Evolutionary conservation across 805 yeast genomes (phyloP), one percentile per base, ranked within the genome.

Genomic region (Saturnispora sanitii): DNA sequence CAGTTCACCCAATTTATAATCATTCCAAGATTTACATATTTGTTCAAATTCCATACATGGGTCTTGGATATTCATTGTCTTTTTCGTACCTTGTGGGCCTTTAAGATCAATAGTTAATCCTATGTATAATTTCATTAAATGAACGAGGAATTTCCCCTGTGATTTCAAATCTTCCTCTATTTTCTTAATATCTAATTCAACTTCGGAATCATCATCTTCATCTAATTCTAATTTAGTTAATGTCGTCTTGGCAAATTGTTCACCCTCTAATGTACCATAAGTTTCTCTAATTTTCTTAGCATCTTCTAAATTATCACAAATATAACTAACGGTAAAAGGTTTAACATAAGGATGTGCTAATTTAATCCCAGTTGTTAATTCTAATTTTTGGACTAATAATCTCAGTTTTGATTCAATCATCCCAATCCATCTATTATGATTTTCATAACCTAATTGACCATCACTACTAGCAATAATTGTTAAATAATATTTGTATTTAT

Each of bases 331-430:
- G 37, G 74, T 79, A 55, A 84, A 81, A 12, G 80, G 77, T 52
- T 86, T 84, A 16, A 82, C 82, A 57, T 75, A 92, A 1, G 98
- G 97, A 60, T 88, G 97, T 0, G 96, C 96, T 23, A 86, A 49
- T 39, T 70, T 76, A 19, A 92, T 75, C 0, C 94, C 92, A 4
- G 75, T 78, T 17, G 79, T 63, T 4, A 75, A 67, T 58, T 92
- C 98, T 37, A 92, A 68, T 56, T 87, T 92, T 51, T 75, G 82
- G 26, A 92, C 94, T 26, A 92, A 60, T 32, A 82, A 62, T 49
- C 98, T 73, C 33, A 90, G 58, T 60, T 82, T 85, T 51, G 94
- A 79, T 60, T 92, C 97, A 9, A 92, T 90, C 66, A 90, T 67
- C 8, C 98, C 97, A 49, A 85, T 77, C 94, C 95, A 92, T 51